A percentile compares a stretch with the other conserved stretches of the same genome.
phyloP scores from a whole-genome alignment of 768 basidiomycete species.

The Termitomyces titanicus region DNA sequence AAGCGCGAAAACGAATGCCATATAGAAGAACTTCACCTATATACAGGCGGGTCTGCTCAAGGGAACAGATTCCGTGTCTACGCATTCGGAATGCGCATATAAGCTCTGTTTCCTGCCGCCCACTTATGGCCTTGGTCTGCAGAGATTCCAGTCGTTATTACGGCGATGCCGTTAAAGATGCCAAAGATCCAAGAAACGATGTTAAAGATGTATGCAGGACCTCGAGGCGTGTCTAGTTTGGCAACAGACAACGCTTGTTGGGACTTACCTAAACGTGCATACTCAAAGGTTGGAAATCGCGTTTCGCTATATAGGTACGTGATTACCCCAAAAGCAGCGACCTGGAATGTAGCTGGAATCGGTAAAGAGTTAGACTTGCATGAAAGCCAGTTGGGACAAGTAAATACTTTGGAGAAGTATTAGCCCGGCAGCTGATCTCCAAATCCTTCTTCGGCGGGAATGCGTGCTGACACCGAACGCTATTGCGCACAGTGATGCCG shows the following conservation, averaged over 20 bases:
- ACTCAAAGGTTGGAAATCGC: conserved; percentile 46
- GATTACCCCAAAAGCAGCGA: conserved; percentile 60
- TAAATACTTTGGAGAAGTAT: conserved; percentile 56
- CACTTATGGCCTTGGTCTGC: conserved; percentile 61
- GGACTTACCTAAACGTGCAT: conserved; percentile 56
- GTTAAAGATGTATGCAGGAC: conserved; percentile 56
- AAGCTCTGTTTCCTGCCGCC: conserved; percentile 76
- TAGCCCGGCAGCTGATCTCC: conserved; percentile 69
- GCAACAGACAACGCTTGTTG: neutral
- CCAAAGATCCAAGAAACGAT: conserved; percentile 59
- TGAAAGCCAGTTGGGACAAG: neutral
- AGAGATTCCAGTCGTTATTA: conserved; percentile 60
- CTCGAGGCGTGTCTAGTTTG: conserved; percentile 27
- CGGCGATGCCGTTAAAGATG: conserved; percentile 46
- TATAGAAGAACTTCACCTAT: too few relatives aligned
- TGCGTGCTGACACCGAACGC: conserved; percentile 69
- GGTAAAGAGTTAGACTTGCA: neutral
- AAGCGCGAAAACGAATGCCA: too few relatives aligned
- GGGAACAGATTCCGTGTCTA: neutral
- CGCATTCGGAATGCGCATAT: conserved; percentile 34
- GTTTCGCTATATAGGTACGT: conserved; percentile 53
- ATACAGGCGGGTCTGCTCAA: too few relatives aligned
- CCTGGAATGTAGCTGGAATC: conserved; percentile 50
- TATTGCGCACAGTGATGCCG: conserved; percentile 52
- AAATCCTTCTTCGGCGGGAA: conserved; percentile 70